Base-by-base conservation (phyloP, 768 basidiomycete genomes). In the Russula emetica region DNA sequence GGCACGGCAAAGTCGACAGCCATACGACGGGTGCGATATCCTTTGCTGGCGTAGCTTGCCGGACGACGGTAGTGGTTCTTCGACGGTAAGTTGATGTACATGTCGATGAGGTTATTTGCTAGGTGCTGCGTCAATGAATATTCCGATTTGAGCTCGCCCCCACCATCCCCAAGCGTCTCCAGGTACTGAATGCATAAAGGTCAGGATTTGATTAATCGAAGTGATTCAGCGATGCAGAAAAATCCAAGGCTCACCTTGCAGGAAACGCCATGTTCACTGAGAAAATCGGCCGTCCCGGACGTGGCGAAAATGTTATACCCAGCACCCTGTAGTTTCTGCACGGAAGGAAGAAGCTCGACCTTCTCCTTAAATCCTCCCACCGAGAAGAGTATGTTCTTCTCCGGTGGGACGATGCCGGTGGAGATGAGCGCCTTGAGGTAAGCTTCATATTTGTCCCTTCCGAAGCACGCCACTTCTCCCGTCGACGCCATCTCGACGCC, bases 401-500 rank as follows among this genome's bases (percentile, higher is more conserved):
- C 92, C 32, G 97, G 97, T 1, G 85, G 86, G 38, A 88, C 83
- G 70, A 98, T 98, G 30, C 97, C 97, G 3, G 96, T 97, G 28
- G 97, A 95, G 66, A 98, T 91, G 62, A 98, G 80, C 1, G 93
- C 95, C 78, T 99, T 99, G 71, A 98, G 80, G 74, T 98, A 99
- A 5, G 97, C 97, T 73, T 99, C 97, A 73, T 96, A 98, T 76
- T 95, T 97, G 79, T 99, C 90, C 67, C 82, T 86, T 8, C 97
- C 97, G 75, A 99, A 99, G 77, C 96, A 98, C 20, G 97, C 97
- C 28, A 99, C 97, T 74, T 99, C 97, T 62, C 97, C 97, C 0
- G 96, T 99, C 20, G 97, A 98, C 18, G 97, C 97, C 97, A 99
- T 99, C 79, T 99, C 97, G 49, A 98, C 96, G 71, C 97, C 96